Evolutionary conservation across 768 basidiomycete genomes (phyloP), one percentile per base, ranked within the genome.

Genomic region (Boletus tomentosulus): DNA sequence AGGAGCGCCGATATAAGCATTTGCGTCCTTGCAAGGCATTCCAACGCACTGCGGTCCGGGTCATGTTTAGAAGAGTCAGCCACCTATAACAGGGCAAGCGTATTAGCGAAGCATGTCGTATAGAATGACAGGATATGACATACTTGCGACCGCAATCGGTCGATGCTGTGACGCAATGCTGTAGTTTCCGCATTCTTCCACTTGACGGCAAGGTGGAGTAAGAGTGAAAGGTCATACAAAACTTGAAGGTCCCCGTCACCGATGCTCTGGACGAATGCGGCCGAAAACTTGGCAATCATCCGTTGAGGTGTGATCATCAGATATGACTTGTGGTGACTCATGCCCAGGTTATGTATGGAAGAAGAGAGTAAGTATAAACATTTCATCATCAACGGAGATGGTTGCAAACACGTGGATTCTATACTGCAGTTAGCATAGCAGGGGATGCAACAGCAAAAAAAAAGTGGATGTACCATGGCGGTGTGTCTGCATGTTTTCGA

Each of bases 1-100:
- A 89, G 72, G 42, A 89, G 71, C 6, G 78, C 73, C 4, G 82
- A 79, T 50, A 90, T 72, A 15, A 90, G 72, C 25, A 79, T 79
- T 61, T 87, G 89, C 25, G 78, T 79, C 53, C 82, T 77, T 37
- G 73, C 60, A 24, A 89, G 71, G 58, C 75, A 76, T 48, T 82
- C 80, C 8, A 71, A 30, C 68, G 56, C 55, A 69, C 54, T 55
- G 58, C 63, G 47, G 49, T 73, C 70, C 52, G 53, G 51, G 57
- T 71, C 63, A 30, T 55, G 33, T 34, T 48, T 27, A 12, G 51
- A 50, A 34, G 54, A 16, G 46, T 50, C 51, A 13, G 37, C 16
- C 13, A 66, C 28, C 69, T 71, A 33, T 11, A 55, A 55, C 12
- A 50, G 39, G 19, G 15, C 37, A 11, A 16, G 31, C n/a, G 37